These are phyloP conservation scores for Colletotrichum melonis DNA, from an alignment of 2,329 filamentous ascomycete genomes.

Conservation along the genomic window DNA sequence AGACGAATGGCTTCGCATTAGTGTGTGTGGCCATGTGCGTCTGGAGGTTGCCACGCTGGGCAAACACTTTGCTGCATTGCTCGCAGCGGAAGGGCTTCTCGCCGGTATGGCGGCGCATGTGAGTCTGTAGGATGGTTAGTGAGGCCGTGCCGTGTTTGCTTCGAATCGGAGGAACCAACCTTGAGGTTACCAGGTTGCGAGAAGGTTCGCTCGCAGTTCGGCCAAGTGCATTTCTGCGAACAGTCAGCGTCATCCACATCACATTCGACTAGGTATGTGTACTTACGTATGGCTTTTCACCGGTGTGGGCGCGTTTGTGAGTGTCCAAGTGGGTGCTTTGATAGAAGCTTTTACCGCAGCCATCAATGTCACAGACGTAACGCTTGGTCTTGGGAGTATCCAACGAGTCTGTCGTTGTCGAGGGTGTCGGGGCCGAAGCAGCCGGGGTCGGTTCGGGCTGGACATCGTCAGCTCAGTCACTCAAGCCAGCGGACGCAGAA, in stretches of 20 bases:
- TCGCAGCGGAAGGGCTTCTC: slow-evolving; percentile 87
- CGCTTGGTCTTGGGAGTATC: slow-evolving; percentile 57
- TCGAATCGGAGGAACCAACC: slow-evolving; percentile 57
- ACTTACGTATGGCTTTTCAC: slow-evolving; percentile 89
- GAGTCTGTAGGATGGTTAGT: slow-evolving; percentile 66
- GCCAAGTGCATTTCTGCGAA: slow-evolving; percentile 73
- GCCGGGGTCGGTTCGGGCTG: background rate
- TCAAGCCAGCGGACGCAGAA: background rate
- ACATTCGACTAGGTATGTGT: background rate
- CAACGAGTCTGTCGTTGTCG: background rate
- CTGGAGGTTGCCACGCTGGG: slow-evolving; percentile 86
- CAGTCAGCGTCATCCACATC: slow-evolving; percentile 39
- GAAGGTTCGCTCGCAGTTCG: slow-evolving; percentile 81
- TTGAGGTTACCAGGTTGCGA: slow-evolving; percentile 93
- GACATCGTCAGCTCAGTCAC: background rate
- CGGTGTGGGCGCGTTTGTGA: slow-evolving; percentile 88
- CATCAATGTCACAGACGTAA: slow-evolving; percentile 78
- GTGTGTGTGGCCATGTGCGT: slow-evolving; percentile 87
- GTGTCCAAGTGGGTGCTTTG: slow-evolving; percentile 96
- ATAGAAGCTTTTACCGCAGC: slow-evolving; percentile 84
- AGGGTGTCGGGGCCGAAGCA: background rate
- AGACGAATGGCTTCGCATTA: slow-evolving; percentile 81
- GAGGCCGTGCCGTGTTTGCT: background rate
- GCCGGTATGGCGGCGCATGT: slow-evolving; percentile 87
- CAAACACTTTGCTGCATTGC: slow-evolving; percentile 83